These are phyloP conservation scores for Neurospora sp. DNA, from an alignment of 495 filamentous ascomycete genomes.

Conservation along the genomic window DNA sequence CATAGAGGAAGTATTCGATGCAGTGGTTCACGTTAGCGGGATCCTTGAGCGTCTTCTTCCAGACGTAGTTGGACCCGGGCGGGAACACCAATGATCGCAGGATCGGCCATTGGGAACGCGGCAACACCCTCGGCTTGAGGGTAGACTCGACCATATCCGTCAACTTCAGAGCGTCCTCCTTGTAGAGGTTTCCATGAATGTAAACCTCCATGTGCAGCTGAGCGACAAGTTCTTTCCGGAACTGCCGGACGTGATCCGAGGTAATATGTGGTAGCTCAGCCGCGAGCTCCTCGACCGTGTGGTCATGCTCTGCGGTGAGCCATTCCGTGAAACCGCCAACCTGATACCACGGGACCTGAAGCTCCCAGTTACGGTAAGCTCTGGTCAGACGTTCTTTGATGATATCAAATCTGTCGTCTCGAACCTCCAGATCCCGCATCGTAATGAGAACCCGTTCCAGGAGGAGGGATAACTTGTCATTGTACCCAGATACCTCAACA, in stretches of 20 bases:
- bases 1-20: slow-evolving; percentile 81
- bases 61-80: slow-evolving; percentile 71
- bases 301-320: slow-evolving; percentile 65
- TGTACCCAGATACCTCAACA: slow-evolving; percentile 80
- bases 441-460: slow-evolving; percentile 82
- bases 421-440: slow-evolving; percentile 76
- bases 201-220: slow-evolving; percentile 84
- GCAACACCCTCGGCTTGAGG: slow-evolving; percentile 65
- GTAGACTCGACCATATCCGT: slow-evolving; percentile 71
- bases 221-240: slow-evolving; percentile 69
- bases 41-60: slow-evolving; percentile 70
- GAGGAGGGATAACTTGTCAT: slow-evolving; percentile 87
- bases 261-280: slow-evolving; percentile 68
- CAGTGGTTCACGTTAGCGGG: slow-evolving; percentile 93
- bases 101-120: slow-evolving; percentile 71
- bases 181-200: slow-evolving; percentile 89
- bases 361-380: slow-evolving; percentile 75
- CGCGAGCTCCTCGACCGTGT: slow-evolving; percentile 71
- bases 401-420: slow-evolving; percentile 76
- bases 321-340: slow-evolving; percentile 77
- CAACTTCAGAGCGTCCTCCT: slow-evolving; percentile 85
- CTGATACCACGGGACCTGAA: slow-evolving; percentile 79
- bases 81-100: slow-evolving; percentile 69
- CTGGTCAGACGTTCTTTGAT: slow-evolving; percentile 78
- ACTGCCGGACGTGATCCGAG: slow-evolving; percentile 59